phyloP scores from a whole-genome alignment of 2,329 filamentous ascomycete species.

The Bipolaris oryzae region DNA sequence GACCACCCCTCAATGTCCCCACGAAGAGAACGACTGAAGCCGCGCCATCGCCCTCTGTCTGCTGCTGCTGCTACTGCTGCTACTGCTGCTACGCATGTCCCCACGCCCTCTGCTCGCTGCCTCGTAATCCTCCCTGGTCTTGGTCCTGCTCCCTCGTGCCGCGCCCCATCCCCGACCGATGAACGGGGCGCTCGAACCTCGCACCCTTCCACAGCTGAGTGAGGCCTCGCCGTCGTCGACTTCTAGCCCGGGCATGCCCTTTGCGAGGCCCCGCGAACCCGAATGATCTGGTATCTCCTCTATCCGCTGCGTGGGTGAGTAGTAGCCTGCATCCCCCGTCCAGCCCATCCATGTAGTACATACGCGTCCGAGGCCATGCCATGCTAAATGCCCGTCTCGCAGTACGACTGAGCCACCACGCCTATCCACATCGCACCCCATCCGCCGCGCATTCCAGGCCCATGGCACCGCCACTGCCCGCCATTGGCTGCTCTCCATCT shows the following conservation, averaged over 20 bases:
- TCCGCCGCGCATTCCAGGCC: constrained; percentile 68
- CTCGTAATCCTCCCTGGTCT: background rate
- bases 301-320: constrained; percentile 77
- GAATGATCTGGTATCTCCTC: constrained; percentile 77
- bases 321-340: background rate
- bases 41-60: constrained; percentile 18
- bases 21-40: constrained; percentile 20
- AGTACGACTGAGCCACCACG: constrained; percentile 77
- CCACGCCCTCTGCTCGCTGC: background rate
- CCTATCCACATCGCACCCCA: constrained; percentile 67
- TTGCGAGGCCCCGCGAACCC: constrained; percentile 27
- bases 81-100: background rate
- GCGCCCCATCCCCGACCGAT: constrained; percentile 28
- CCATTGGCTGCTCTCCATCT: constrained; percentile 75
- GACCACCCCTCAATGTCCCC: constrained; percentile 23
- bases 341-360: background rate
- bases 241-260: constrained; percentile 32
- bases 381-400: constrained; percentile 23
- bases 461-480: constrained; percentile 74
- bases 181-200: constrained; percentile 34
- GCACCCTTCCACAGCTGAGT: constrained; percentile 24
- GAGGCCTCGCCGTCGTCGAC: constrained; percentile 12
- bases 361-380: constrained; percentile 1
- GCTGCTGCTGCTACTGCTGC: background rate
- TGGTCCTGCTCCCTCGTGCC: constrained; percentile 3